Base-by-base conservation (phyloP, 208 protist species). In the Leishmania braziliensis region DNA sequence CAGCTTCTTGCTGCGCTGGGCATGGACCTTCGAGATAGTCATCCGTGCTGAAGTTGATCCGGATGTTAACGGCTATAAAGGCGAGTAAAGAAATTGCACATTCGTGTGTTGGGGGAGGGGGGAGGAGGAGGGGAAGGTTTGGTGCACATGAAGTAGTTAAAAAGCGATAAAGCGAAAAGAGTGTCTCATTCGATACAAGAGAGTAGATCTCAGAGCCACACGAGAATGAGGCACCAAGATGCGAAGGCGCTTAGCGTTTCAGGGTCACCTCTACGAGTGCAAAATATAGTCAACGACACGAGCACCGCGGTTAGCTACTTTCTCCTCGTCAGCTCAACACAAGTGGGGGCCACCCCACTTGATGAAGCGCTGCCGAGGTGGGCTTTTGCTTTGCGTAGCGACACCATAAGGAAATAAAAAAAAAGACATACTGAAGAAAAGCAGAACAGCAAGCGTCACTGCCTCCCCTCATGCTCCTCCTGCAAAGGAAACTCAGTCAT, bases 1-100 rank as follows among this genome's bases (percentile, higher is more conserved):
- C 73, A 97, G 90, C 92, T 97, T 96, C 92, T 95, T 96, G 95
- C 91, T 95, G 91, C 93, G 95, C 84, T 96, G 86, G 0, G 93
- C 88, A 58, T 93, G 92, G 54, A 97, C 88, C 83, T 93, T 93
- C 43, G 87, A 93, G 62, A 86, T 91, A 56, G 92, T 83, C 90
- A 93, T 73, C 46, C 46, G 68, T 50, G 68, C 20, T 72, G 43
- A 72, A 29, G 68, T 51, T 9, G 9, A 72, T 36, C 68, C 68
- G 68, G 46, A 48, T 29, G 36, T 33, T 29, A 51, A 72, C 68
- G 68, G 68, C 68, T 72, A n/a, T 26, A 72, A 23, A 53, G 16
- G 23, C 39, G 23, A n/a, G 43, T 29, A n/a, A 72, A 53, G 20
- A 51, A 70, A 26, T 26, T 36, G 62, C 3, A 16, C 29, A 20